phyloP scores from a whole-genome alignment of 768 basidiomycete species.

The Termitomyces sp. region DNA sequence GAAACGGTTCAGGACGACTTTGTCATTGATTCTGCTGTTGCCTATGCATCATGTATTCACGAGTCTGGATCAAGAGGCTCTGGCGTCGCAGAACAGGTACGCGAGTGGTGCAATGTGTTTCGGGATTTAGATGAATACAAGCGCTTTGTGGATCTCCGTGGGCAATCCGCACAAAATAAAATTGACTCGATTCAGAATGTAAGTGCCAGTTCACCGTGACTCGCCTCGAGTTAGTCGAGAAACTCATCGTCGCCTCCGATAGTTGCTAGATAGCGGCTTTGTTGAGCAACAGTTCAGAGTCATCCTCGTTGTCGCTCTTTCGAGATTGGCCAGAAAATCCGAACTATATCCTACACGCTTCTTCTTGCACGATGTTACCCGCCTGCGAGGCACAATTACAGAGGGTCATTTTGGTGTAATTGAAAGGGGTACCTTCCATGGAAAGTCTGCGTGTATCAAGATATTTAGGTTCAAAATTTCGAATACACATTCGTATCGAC shows the following conservation, averaged over 20 bases:
- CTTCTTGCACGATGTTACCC: neutral
- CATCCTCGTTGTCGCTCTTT: constrained; percentile 4
- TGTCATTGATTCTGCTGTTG: too few species aligned
- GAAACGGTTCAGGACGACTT: too few species aligned
- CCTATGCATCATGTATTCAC: too few species aligned
- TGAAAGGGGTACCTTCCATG: neutral
- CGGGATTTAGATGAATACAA: too few species aligned
- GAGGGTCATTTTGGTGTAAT: constrained; percentile 5
- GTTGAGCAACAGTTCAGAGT: neutral
- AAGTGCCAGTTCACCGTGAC: too few species aligned
- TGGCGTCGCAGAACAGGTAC: too few species aligned
- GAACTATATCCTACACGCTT: constrained; percentile 4
- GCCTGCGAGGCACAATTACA: neutral
- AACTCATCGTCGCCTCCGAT: neutral
- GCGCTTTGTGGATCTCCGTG: too few species aligned
- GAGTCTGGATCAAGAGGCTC: too few species aligned
- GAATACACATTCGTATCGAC: neutral
- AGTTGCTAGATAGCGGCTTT: neutral
- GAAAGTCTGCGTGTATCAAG: constrained; percentile 6
- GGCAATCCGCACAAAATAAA: too few species aligned
- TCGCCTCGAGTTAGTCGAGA: neutral
- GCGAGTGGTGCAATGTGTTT: too few species aligned
- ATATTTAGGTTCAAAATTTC: neutral
- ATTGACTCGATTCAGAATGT: too few species aligned
- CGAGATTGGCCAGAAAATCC: constrained; percentile 3